These are phyloP conservation scores for Aspergillus arachidicola DNA, from an alignment of 2,329 filamentous ascomycete species.

Conservation along the genomic window DNA sequence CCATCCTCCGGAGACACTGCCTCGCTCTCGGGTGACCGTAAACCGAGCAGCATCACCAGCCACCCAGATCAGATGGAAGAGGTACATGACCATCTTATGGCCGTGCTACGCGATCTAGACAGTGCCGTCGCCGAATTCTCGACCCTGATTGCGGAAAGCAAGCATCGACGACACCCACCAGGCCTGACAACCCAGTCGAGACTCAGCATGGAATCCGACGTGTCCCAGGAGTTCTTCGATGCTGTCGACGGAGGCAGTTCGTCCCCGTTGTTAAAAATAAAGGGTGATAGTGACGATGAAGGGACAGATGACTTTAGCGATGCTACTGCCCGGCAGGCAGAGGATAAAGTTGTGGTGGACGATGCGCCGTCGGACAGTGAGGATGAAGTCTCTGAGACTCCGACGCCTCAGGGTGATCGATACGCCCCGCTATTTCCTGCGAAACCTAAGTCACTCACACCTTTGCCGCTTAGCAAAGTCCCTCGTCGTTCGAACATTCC, in stretches of 20 bases:
- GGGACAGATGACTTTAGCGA: slow-evolving; percentile 43
- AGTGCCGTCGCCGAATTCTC: slow-evolving; percentile 81
- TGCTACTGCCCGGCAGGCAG: slow-evolving; percentile 54
- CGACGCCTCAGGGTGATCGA: slow-evolving; percentile 35
- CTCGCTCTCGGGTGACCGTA: slow-evolving; percentile 34
- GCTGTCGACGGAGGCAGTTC: slow-evolving; percentile 68
- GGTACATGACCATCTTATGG: slow-evolving; percentile 79
- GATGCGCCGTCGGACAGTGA: slow-evolving; percentile 68
- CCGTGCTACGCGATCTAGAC: slow-evolving; percentile 83
- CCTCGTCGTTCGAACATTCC: slow-evolving; percentile 71
- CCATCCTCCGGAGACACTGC: slow-evolving; percentile 32
- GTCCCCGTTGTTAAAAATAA: slow-evolving; percentile 75
- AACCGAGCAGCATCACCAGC: slow-evolving; percentile 34
- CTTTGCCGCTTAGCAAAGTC: slow-evolving; percentile 72
- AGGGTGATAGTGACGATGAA: slow-evolving; percentile 71
- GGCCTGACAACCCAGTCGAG: slow-evolving; percentile 58
- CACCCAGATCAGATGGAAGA: slow-evolving; percentile 60
- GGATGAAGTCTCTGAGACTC: slow-evolving; percentile 50
- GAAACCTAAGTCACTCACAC: slow-evolving; percentile 73
- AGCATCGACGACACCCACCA: slow-evolving; percentile 67
- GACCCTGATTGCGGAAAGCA: slow-evolving; percentile 73
- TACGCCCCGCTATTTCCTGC: slow-evolving; percentile 67
- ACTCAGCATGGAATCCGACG: slow-evolving; percentile 78
- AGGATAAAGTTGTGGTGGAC: slow-evolving; percentile 55
- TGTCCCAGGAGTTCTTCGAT: slow-evolving; percentile 91